Evolutionary conservation across 1,284 basidiomycete genomes (phyloP).

Genomic region (Microbotryum lychnidis-dioicae): DNA sequence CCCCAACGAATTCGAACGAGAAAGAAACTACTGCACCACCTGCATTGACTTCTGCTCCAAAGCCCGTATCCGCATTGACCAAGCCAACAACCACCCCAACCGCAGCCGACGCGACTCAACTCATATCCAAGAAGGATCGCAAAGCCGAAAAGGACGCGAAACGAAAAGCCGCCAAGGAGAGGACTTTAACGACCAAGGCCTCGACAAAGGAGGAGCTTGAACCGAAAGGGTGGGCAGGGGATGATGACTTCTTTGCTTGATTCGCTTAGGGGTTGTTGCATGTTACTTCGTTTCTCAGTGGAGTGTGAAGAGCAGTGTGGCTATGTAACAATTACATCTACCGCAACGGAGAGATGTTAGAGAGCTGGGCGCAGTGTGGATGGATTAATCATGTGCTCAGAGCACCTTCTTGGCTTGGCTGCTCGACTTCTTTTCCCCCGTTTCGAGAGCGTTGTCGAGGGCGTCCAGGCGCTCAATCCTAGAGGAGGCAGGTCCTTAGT

Average conservation of each 20-base stretch:
- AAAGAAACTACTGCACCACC: background rate
- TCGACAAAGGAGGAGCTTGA: background rate
- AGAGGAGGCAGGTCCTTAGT: too few species aligned
- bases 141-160: background rate
- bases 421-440: constrained; percentile 4
- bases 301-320: too few species aligned
- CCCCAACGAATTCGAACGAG: constrained; percentile 9
- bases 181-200: background rate
- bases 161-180: background rate
- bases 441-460: constrained; percentile 48
- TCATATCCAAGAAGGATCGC: background rate
- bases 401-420: constrained; percentile 3
- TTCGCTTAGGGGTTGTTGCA: background rate
- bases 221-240: background rate
- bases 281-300: too few species aligned
- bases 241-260: constrained; percentile 3
- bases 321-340: too few species aligned
- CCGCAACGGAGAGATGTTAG: too few species aligned
- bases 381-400: background rate
- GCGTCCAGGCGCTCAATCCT: constrained; percentile 67
- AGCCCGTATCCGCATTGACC: background rate
- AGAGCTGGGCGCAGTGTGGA: too few species aligned
- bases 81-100: background rate
- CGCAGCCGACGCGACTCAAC: background rate
- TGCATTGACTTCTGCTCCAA: background rate